Evolutionary conservation across 176 grass and related monocot species (phyloP).

Genomic region (Microstegium vimineum): DNA sequence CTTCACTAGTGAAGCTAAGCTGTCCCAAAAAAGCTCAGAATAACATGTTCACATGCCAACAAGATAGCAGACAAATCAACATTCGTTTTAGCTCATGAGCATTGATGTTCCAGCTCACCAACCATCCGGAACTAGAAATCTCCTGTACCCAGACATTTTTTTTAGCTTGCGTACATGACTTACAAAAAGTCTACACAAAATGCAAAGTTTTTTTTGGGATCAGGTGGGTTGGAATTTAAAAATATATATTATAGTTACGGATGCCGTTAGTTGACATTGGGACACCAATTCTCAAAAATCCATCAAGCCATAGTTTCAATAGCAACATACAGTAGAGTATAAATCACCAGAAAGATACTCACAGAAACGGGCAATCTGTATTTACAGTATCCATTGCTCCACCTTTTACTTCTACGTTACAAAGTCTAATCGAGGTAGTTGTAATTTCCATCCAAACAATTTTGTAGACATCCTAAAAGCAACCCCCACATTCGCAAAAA

Average conservation of each 20-base stretch:
- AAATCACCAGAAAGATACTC: background rate
- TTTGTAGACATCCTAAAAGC: slow-evolving; percentile 29
- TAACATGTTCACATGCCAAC: background rate
- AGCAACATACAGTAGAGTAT: background rate
- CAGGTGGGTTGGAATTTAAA: background rate
- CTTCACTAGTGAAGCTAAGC: too few species aligned
- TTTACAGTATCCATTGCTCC: slow-evolving; percentile 26
- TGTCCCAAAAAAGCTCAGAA: too few species aligned
- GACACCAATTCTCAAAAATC: background rate
- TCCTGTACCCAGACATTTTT: background rate
- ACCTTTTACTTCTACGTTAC: slow-evolving; percentile 25
- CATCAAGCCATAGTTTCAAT: background rate
- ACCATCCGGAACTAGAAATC: slow-evolving; percentile 10
- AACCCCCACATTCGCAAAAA: too few species aligned
- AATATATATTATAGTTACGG: too few species aligned
- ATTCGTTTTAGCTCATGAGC: slow-evolving; percentile 4
- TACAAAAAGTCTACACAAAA: background rate
- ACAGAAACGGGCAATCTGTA: slow-evolving; percentile 22
- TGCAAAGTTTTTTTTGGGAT: background rate
- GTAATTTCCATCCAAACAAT: slow-evolving; percentile 26
- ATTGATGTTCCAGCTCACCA: slow-evolving; percentile 14
- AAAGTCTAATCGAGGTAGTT: slow-evolving; percentile 23
- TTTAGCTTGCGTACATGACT: background rate
- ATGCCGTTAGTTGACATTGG: background rate
- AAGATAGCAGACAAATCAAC: slow-evolving; percentile 17